A percentile compares a stretch with the other conserved stretches of the same genome.
Evolutionary conservation across 306 rosid genomes (phyloP).

Genomic region (Vigna hirtella): DNA sequence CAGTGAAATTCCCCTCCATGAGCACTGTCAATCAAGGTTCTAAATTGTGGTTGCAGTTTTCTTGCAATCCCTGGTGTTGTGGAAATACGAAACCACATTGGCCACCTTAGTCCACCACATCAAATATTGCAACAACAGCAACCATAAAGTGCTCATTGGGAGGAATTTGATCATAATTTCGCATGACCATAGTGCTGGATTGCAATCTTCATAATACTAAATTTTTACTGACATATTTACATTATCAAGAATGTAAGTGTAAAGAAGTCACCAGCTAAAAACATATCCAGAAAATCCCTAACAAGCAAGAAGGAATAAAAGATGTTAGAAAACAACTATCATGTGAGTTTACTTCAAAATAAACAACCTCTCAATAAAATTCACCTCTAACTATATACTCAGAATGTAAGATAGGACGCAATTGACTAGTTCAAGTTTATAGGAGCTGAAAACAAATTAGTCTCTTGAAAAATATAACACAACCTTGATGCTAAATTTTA

Average conservation of each 20-base stretch:
- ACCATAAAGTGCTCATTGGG: background rate
- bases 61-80: background rate
- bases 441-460: background rate
- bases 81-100: background rate
- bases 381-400: background rate
- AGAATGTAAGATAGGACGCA: background rate
- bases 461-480: background rate
- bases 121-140: background rate
- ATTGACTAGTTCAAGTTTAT: background rate
- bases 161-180: slow-evolving; percentile 5
- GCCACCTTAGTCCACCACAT: background rate
- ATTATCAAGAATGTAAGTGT: background rate
- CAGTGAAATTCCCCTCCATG: background rate
- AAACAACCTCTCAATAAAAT: background rate
- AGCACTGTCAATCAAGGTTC: background rate
- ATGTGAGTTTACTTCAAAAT: background rate
- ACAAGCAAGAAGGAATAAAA: background rate
- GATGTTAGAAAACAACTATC: background rate
- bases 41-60: background rate
- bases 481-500: background rate
- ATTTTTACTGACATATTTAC: background rate
- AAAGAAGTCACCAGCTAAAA: background rate
- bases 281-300: background rate
- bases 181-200: background rate
- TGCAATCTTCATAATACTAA: background rate